Conservation (phyloP, 2,329 filamentous ascomycete genomes). For the Calonectria henricotiae region DNA sequence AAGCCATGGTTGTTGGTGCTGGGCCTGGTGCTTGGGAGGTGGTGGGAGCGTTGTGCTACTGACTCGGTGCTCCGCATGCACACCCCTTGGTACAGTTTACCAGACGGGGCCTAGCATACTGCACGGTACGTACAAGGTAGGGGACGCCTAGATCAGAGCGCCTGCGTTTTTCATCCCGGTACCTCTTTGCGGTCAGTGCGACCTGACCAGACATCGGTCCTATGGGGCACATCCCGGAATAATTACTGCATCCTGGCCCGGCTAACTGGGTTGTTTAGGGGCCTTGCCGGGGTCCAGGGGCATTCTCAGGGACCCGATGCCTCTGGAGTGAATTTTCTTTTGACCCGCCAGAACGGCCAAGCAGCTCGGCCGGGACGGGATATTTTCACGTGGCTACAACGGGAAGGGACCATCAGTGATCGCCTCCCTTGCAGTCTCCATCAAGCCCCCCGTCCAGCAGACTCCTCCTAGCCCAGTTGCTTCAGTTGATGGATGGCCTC, state of each 20-base stretch:
- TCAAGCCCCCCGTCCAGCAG: slow-evolving; percentile 17
- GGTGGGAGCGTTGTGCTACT: slow-evolving; percentile 45
- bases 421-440: slow-evolving; percentile 24
- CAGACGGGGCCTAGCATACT: slow-evolving; percentile 14
- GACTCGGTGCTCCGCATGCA: slow-evolving; percentile 29
- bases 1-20: slow-evolving; percentile 47
- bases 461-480: not conserved
- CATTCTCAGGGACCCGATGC: slow-evolving; percentile 31
- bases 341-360: slow-evolving; percentile 34
- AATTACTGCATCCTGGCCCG: slow-evolving; percentile 27
- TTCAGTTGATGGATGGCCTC: slow-evolving; percentile 3
- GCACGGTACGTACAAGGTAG: slow-evolving; percentile 15
- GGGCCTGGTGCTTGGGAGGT: slow-evolving; percentile 42
- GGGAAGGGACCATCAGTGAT: slow-evolving; percentile 41
- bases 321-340: slow-evolving; percentile 26
- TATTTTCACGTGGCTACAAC: slow-evolving; percentile 50
- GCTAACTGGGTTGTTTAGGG: slow-evolving; percentile 34
- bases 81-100: slow-evolving; percentile 18
- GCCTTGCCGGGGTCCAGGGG: slow-evolving; percentile 39
- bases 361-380: slow-evolving; percentile 48
- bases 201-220: slow-evolving; percentile 24
- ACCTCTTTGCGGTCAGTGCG: slow-evolving; percentile 31
- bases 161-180: not conserved
- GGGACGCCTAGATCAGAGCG: not conserved
- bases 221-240: slow-evolving; percentile 34